A percentile compares a stretch with the other conserved stretches of the same genome.
Conservation (phyloP, 2,329 filamentous ascomycete species). For the Alternaria incomplexa region DNA sequence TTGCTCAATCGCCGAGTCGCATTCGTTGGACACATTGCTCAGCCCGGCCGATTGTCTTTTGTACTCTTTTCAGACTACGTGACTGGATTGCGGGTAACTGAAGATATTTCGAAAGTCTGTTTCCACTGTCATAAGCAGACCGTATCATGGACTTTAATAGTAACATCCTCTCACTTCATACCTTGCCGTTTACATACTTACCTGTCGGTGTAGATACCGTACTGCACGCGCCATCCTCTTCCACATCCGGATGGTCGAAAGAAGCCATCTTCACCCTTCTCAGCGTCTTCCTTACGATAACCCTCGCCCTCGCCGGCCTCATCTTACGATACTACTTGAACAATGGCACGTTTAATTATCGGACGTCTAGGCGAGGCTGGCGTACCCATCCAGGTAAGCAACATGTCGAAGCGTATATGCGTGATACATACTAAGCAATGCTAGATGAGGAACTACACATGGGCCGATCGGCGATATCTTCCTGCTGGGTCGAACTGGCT, state of each 20-base stretch:
- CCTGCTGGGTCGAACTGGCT: not conserved
- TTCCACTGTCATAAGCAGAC: too few relatives aligned
- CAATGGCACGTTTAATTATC: too few relatives aligned
- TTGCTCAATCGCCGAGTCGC: too few relatives aligned
- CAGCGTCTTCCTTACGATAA: not conserved
- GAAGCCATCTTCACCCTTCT: not conserved
- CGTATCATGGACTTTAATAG: too few relatives aligned
- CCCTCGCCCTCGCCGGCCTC: not conserved
- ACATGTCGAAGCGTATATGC: not conserved
- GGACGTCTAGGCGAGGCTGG: too few relatives aligned
- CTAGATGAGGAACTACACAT: not conserved
- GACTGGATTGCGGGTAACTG: too few relatives aligned
- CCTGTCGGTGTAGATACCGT: not conserved
- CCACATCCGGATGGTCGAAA: not conserved
- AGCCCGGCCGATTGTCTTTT: too few relatives aligned
- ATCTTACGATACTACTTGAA: not conserved
- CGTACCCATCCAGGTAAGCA: too few relatives aligned
- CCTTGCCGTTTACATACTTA: not conserved
- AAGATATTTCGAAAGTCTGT: too few relatives aligned
- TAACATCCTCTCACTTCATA: not conserved
- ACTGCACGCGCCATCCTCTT: not conserved
- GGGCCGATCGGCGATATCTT: accelerated
- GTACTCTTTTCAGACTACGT: too few relatives aligned
- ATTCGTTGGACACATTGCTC: too few relatives aligned
- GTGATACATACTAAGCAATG: not conserved